phyloP scores from a whole-genome alignment of 2,329 filamentous ascomycete species.

The Bipolaris victoriae region DNA sequence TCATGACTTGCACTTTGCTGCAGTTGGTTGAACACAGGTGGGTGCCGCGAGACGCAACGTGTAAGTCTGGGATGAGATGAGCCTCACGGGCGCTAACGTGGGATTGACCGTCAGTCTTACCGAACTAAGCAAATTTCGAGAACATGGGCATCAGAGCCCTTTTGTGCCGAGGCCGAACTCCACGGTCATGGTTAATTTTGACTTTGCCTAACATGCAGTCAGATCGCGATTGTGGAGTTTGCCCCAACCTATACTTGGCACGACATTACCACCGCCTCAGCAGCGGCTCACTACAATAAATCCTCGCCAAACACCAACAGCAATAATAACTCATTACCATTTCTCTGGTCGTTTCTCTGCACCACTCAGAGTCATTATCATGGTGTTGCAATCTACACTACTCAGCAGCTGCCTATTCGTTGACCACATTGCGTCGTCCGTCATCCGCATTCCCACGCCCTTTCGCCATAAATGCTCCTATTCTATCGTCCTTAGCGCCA shows the following conservation, averaged over 20 bases:
- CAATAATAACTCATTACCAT: constrained; percentile 13
- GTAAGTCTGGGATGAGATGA: constrained; percentile 35
- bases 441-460: constrained; percentile 32
- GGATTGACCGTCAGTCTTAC: constrained; percentile 19
- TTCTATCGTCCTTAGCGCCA: constrained; percentile 43
- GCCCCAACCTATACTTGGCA: neutral
- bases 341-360: constrained; percentile 40
- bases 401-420: constrained; percentile 29
- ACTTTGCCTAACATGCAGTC: neutral
- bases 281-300: neutral
- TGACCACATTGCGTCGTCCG: constrained; percentile 38
- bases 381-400: constrained; percentile 43
- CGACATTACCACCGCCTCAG: neutral
- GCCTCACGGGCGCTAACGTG: constrained; percentile 38
- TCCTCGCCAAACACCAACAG: neutral
- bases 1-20: constrained; percentile 17
- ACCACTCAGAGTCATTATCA: constrained; percentile 42
- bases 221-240: neutral
- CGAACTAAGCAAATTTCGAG: constrained; percentile 13
- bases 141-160: neutral
- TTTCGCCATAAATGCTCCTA: constrained; percentile 30
- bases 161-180: neutral
- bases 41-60: constrained; percentile 32
- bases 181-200: neutral
- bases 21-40: constrained; percentile 1